Evolutionary conservation across 106 monocot species (phyloP), one percentile per base, ranked within the genome.

Genomic region (Gastrodia elata): DNA sequence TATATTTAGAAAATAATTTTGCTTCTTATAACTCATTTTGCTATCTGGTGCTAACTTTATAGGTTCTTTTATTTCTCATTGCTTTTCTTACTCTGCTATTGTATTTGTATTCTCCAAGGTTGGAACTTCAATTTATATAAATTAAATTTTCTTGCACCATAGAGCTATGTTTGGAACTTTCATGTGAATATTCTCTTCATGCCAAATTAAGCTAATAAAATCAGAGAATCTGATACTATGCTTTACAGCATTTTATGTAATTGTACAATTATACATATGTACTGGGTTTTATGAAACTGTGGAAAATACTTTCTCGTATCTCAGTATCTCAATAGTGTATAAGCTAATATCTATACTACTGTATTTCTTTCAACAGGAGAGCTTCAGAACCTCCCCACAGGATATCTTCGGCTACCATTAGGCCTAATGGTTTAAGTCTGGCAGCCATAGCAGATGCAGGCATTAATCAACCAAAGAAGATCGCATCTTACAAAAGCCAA

Each of bases 401-500:
- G 72, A 72, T 72, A 56, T 84, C 84, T 27, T 76, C 83, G 15
- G 38, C 32, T 7, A 73, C 76, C 27, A 73, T 79, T 49, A 79
- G 71, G 34, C 48, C 74, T 6, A 58, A 61, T 8, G 77, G 77
- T 18, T 65, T 67, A 26, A 18, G 26, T 49, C 75, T 74, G 68
- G 34, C 42, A 38, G 28, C 25, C 71, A 76, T 44, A 65, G 59
- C 76, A 36, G 81, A 76, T 7, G 40, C 67, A 28, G 46, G 36
- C 6, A 15, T 70, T 38, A 43, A 83, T 1, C 68, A 73, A 13
- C 55, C 74, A 35, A 28, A 30, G 30, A 88, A 79, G 71, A 68
- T 78, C 35, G 59, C 88, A 13, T 73, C 74, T 27, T 81, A 80
- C 28, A 81, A 77, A 38, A 88, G 91, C 69, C 84, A 83, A 24